Percentiles rank a stretch among this genome's conserved stretches.
phyloP scores from a whole-genome alignment of 345 rosid species.

The Pseudoturritis turrita region DNA sequence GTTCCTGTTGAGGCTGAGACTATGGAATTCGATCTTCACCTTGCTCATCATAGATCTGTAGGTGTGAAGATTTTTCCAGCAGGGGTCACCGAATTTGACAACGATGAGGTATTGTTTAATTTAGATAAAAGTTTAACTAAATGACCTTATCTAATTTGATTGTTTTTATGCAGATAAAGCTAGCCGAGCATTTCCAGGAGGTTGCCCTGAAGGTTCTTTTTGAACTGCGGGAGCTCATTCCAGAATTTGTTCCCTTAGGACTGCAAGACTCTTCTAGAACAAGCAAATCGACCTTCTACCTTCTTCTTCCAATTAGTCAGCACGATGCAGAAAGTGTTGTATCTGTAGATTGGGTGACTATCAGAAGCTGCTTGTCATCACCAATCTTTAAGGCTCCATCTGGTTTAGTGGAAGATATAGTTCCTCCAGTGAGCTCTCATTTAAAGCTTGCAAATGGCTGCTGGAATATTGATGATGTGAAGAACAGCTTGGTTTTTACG shows the following conservation, averaged over 20 bases:
- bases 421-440: slow-evolving; percentile 21
- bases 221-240: slow-evolving; percentile 49
- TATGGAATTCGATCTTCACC: slow-evolving; percentile 80
- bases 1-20: slow-evolving; percentile 78
- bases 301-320: slow-evolving; percentile 68
- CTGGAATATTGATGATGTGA: slow-evolving; percentile 45
- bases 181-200: slow-evolving; percentile 71
- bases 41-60: slow-evolving; percentile 77
- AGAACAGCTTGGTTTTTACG: slow-evolving; percentile 69
- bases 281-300: slow-evolving; percentile 56
- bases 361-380: slow-evolving; percentile 72
- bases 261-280: slow-evolving; percentile 34
- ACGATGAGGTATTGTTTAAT: slow-evolving; percentile 51
- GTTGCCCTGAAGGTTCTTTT: slow-evolving; percentile 71
- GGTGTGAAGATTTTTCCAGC: slow-evolving; percentile 53
- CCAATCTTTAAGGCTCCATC: slow-evolving; percentile 55
- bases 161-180: slow-evolving; percentile 47
- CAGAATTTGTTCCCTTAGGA: slow-evolving; percentile 57
- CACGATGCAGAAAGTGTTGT: slow-evolving; percentile 28
- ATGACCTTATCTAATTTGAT: slow-evolving; percentile 10
- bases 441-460: slow-evolving; percentile 67
- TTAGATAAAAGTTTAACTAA: background rate
- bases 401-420: slow-evolving; percentile 25
- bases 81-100: slow-evolving; percentile 37
- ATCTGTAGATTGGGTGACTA: slow-evolving; percentile 57